Evolutionary conservation across 2,329 filamentous ascomycete species (phyloP), one percentile per base, ranked within the genome.

Genomic region (Daldinia eschscholtzii): DNA sequence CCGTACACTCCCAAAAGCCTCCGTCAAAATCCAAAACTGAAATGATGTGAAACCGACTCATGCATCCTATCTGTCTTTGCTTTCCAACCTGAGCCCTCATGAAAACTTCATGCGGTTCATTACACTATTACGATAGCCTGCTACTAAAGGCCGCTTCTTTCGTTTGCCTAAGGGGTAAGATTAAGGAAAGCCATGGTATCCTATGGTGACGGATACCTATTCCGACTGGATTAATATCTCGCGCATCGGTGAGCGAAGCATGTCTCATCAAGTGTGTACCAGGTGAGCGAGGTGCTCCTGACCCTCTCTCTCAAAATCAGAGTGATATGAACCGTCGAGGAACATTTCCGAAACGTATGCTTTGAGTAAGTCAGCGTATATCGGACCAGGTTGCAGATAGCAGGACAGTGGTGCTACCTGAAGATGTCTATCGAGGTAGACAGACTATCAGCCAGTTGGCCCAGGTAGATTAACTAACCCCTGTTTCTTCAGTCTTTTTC

Each of bases 31-130:
- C 48, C 57, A 61, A n/a, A 64, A 44, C 59, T 41, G 26, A 53
- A 46, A 66, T 68, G 41, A 66, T 48, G 65, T 59, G 67, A 67
- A 65, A 37, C 57, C 65, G 65, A 33, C 52, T 57, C 52, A 65
- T 68, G 63, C 60, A 61, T 60, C 42, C 57, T 57, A 46, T 59
- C 48, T 52, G 28, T 26, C n/a, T 12, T 64, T 56, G 26, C 55
- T 50, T 58, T 35, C 59, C 44, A 68, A 37, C 63, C 18, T 61
- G 37, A 61, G 50, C 28, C 42, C 6, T 41, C 28, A n/a, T 62
- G 66, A 46, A 20, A 57, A 30, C 20, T 30, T 28, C 28, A 39
- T 46, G 18, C 42, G 28, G 61, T 44, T 44, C 57, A 44, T 65
- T 59, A 64, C 57, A 61, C 55, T 50, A 65, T 60, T 39, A 64